phyloP scores from a whole-genome alignment of 2,329 filamentous ascomycete genomes.

The Xylariaceae sp. region DNA sequence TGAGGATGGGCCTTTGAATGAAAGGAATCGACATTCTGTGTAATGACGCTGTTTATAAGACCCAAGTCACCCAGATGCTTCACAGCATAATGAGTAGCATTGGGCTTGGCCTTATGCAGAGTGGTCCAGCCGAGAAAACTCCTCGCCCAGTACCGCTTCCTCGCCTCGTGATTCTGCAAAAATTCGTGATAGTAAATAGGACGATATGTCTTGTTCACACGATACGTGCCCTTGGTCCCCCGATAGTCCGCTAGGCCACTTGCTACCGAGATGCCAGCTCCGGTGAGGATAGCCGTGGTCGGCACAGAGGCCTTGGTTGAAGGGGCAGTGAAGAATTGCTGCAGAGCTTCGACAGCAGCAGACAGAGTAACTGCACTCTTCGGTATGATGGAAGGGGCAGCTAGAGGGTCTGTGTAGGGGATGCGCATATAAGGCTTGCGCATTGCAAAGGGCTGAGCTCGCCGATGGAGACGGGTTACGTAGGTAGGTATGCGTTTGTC shows the following conservation, averaged over 20 bases:
- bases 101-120: slow-evolving; percentile 73
- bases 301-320: slow-evolving; percentile 44
- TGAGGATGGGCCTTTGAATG: slow-evolving; percentile 73
- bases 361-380: slow-evolving; percentile 62
- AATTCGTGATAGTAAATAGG: slow-evolving; percentile 96
- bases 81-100: slow-evolving; percentile 74
- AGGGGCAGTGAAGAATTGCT: slow-evolving; percentile 67
- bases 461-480: slow-evolving; percentile 3
- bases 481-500: not conserved
- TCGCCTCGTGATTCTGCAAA: slow-evolving; percentile 69
- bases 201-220: slow-evolving; percentile 82
- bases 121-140: slow-evolving; percentile 92
- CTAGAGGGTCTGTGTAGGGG: slow-evolving; percentile 81
- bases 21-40: slow-evolving; percentile 97
- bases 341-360: slow-evolving; percentile 73
- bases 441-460: slow-evolving; percentile 38
- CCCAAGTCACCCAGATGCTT: slow-evolving; percentile 67
- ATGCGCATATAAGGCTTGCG: slow-evolving; percentile 77
- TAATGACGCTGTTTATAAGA: slow-evolving; percentile 72
- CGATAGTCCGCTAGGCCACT: slow-evolving; percentile 92
- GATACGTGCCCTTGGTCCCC: slow-evolving; percentile 85
- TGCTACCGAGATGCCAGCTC: slow-evolving; percentile 88
- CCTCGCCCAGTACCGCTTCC: slow-evolving; percentile 93
- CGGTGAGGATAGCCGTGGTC: slow-evolving; percentile 56
- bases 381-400: slow-evolving; percentile 71